A percentile compares a stretch with the other conserved stretches of the same genome.
phyloP scores from a whole-genome alignment of 2,329 filamentous ascomycete genomes.

The Stemphylium vesicarium region DNA sequence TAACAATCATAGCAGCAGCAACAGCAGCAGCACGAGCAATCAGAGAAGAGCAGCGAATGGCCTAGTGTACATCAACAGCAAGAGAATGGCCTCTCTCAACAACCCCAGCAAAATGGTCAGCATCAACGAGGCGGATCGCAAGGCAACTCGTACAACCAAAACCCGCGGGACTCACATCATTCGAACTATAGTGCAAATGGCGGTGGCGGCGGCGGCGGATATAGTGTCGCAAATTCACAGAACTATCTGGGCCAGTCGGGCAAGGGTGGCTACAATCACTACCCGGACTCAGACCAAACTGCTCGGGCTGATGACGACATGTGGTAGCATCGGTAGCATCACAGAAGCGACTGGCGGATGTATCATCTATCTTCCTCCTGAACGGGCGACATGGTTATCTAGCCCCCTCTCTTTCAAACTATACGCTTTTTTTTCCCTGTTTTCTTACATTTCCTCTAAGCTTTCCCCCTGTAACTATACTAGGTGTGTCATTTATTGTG shows the following conservation, averaged over 20 bases:
- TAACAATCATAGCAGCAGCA: constrained; percentile 21
- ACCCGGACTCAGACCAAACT: constrained; percentile 39
- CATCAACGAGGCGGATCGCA: constrained; percentile 18
- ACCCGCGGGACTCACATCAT: constrained; percentile 42
- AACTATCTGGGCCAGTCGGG: constrained; percentile 43
- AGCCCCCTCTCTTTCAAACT: neutral
- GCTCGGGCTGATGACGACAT: constrained; percentile 46
- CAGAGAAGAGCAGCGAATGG: constrained; percentile 31
- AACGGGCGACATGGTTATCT: neutral
- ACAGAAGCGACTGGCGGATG: neutral
- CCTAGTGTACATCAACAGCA: constrained; percentile 26
- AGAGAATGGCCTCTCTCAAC: constrained; percentile 15
- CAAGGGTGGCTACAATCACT: constrained; percentile 33
- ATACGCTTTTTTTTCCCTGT: neutral
- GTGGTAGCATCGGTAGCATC: constrained; percentile 39
- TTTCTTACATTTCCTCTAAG: neutral
- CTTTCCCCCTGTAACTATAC: constrained; percentile 2
- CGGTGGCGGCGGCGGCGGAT: constrained; percentile 29
- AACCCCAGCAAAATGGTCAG: constrained; percentile 20
- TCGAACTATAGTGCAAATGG: constrained; percentile 38
- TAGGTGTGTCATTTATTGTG: neutral
- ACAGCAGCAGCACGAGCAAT: constrained; percentile 30
- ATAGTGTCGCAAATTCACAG: constrained; percentile 47
- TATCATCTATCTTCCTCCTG: neutral
- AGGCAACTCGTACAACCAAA: constrained; percentile 25